Conservation (phyloP, 768 basidiomycete genomes). For the Agaricus blazei region DNA sequence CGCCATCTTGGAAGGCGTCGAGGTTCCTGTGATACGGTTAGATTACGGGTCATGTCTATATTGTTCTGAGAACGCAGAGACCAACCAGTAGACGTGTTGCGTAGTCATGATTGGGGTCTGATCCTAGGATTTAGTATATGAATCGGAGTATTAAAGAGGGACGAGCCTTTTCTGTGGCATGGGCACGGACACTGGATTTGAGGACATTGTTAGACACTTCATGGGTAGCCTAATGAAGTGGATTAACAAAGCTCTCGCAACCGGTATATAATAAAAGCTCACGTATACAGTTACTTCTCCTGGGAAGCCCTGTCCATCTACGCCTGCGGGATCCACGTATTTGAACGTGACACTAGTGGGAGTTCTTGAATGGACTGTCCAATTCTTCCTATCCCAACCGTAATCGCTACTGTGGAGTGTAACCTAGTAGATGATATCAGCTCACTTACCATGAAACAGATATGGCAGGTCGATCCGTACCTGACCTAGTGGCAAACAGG, state of each 20-base stretch:
- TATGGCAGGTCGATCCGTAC: conserved; percentile 6
- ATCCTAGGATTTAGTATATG: background rate
- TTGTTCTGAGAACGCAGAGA: background rate
- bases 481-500: conserved; percentile 13
- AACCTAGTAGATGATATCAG: conserved; percentile 20
- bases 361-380: conserved; percentile 40
- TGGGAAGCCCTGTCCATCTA: conserved; percentile 55
- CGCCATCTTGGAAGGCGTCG: conserved; percentile 43
- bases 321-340: conserved; percentile 45
- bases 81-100: conserved; percentile 49
- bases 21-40: conserved; percentile 30
- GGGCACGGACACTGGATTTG: conserved; percentile 38
- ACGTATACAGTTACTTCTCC: conserved; percentile 41
- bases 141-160: background rate
- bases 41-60: background rate
- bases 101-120: conserved; percentile 55
- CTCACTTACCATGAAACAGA: conserved; percentile 5
- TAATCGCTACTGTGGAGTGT: conserved; percentile 52
- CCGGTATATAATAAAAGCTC: conserved; percentile 9
- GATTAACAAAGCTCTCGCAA: background rate
- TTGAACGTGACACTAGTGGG: conserved; percentile 46
- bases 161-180: conserved; percentile 36
- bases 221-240: conserved; percentile 37
- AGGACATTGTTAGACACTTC: conserved; percentile 38
- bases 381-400: conserved; percentile 58